Conservation (phyloP, 352 stramenopile genomes). For the Aphanomyces astaci region DNA sequence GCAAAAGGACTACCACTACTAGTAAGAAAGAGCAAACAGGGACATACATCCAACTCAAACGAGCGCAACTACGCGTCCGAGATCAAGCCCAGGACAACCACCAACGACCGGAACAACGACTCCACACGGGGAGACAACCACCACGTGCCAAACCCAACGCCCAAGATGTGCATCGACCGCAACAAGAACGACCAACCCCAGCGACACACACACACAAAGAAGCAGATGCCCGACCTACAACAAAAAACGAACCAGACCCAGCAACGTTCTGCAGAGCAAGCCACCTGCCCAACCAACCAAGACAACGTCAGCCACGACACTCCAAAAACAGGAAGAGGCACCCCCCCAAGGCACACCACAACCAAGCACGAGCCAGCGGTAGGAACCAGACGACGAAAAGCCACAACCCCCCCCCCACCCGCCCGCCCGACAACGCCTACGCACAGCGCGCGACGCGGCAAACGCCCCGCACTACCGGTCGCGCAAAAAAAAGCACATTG, state of each 20-base stretch:
- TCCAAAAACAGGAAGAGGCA: too few species aligned
- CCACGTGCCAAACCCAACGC: constrained; percentile 95
- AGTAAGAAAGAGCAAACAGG: not conserved
- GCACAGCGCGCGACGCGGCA: constrained; percentile 52
- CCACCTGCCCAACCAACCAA: too few species aligned
- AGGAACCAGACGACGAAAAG: constrained; percentile 91
- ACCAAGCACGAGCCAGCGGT: too few species aligned
- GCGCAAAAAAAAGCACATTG: constrained; percentile 80
- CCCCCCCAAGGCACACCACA: too few species aligned
- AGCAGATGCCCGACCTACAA: too few species aligned
- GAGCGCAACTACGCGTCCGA: constrained; percentile 64
- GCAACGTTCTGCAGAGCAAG: too few species aligned
- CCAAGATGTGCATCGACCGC: constrained; percentile 62
- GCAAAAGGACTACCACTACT: not conserved
- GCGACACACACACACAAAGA: too few species aligned
- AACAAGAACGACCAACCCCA: too few species aligned
- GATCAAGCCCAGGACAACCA: constrained; percentile 89
- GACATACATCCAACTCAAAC: constrained; percentile 35
- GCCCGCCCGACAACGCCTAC: constrained; percentile 39
- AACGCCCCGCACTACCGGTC: constrained; percentile 75
- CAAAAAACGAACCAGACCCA: too few species aligned
- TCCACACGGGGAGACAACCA: constrained; percentile 95
- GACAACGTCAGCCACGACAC: too few species aligned
- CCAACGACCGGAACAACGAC: constrained; percentile 93
- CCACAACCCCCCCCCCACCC: constrained; percentile 83